These are phyloP conservation scores for Brassica balearica DNA, from an alignment of 441 rosid genomes.

Conservation along the genomic window DNA sequence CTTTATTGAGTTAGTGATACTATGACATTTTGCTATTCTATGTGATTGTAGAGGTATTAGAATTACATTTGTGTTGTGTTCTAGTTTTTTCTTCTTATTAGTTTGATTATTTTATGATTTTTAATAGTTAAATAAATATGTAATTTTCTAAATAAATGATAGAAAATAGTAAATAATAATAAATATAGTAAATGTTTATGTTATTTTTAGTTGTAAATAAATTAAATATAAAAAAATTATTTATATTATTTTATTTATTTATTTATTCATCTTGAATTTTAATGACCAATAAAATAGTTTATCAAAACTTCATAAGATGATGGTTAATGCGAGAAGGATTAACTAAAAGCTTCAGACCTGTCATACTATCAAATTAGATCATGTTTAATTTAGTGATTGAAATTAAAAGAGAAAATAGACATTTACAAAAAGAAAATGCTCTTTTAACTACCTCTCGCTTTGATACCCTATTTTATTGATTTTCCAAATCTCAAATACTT, in stretches of 20 bases:
- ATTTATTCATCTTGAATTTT: background rate
- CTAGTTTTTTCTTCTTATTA: background rate
- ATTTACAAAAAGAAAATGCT: background rate
- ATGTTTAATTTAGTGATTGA: background rate
- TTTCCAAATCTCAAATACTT: too few species aligned
- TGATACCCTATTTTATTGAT: too few species aligned
- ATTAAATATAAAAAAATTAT: too few species aligned
- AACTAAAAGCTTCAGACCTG: background rate
- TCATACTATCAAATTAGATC: background rate
- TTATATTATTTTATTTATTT: too few species aligned
- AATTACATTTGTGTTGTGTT: background rate
- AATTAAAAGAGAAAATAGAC: background rate
- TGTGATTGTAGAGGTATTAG: background rate
- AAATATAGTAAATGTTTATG: background rate
- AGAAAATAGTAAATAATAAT: too few species aligned
- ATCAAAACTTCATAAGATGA: background rate
- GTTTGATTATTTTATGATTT: background rate
- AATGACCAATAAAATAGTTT: background rate
- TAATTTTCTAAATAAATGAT: too few species aligned
- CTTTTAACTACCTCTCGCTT: too few species aligned
- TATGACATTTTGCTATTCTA: background rate
- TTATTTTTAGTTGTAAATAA: background rate
- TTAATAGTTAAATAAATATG: too few species aligned
- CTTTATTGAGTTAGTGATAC: background rate
- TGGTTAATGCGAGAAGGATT: background rate